Evolutionary conservation across 31 red algal genomes (phyloP).

Genomic region (Bonnemaisonia californica): DNA sequence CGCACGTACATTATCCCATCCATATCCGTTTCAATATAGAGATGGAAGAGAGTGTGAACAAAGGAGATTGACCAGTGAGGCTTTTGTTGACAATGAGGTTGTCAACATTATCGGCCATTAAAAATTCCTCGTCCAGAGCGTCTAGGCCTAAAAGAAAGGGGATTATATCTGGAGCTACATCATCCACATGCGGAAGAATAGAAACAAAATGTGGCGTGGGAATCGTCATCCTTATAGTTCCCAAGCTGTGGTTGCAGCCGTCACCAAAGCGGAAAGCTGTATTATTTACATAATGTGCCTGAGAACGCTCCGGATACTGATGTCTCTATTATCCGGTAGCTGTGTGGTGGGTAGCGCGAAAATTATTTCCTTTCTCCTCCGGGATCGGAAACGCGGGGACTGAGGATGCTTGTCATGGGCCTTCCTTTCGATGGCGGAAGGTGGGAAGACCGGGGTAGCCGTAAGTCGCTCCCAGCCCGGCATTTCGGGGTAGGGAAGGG

Average conservation of each 20-base stretch:
- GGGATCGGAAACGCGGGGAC: too few relatives aligned
- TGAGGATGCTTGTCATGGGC: too few relatives aligned
- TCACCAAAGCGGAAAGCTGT: background rate
- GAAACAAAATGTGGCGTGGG: background rate
- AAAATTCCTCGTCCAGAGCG: background rate
- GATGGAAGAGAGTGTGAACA: background rate
- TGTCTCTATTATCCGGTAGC: too few relatives aligned
- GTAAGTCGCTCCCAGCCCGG: too few relatives aligned
- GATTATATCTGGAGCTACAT: background rate
- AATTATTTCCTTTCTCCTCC: too few relatives aligned
- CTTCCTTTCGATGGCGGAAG: too few relatives aligned
- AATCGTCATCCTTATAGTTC: background rate
- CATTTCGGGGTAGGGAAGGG: too few relatives aligned
- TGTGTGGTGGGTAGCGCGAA: too few relatives aligned
- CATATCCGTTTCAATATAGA: background rate
- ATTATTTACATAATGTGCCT: constrained; percentile 13
- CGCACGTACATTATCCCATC: background rate
- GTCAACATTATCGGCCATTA: background rate
- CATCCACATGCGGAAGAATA: constrained; percentile 6
- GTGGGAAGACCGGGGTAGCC: too few relatives aligned
- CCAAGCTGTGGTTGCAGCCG: background rate
- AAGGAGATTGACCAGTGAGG: background rate
- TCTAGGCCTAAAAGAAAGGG: constrained; percentile 25
- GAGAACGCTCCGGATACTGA: too few relatives aligned
- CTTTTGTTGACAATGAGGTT: background rate